Conservation (phyloP, 2,329 filamentous ascomycete genomes). For the Alternaria arbusti region DNA sequence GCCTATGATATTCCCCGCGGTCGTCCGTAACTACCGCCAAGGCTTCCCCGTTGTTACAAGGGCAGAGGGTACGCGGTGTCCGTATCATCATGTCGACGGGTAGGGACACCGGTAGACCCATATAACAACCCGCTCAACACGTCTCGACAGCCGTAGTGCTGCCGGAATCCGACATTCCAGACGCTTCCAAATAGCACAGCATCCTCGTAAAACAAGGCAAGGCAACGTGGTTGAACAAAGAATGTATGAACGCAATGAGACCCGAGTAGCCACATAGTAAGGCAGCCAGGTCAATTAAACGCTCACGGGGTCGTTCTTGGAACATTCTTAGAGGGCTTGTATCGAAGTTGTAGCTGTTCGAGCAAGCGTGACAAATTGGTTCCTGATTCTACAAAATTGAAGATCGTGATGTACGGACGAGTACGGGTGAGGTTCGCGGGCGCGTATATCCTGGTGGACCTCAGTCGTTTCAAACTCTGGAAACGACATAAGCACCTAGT, state of each 20-base stretch:
- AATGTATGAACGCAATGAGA: constrained; percentile 49
- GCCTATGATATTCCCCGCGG: neutral
- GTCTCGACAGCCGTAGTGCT: neutral
- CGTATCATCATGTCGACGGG: neutral
- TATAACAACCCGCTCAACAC: neutral
- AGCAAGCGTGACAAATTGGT: constrained; percentile 51
- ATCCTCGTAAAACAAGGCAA: neutral
- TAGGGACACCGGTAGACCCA: neutral
- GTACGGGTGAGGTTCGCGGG: neutral
- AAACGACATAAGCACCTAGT: neutral
- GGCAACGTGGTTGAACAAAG: neutral
- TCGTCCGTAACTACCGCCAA: neutral
- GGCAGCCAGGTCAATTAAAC: constrained; percentile 50
- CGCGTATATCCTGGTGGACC: neutral
- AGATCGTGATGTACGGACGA: neutral
- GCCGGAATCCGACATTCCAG: neutral
- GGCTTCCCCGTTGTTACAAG: neutral
- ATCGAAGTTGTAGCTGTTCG: constrained; percentile 45
- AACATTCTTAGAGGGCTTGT: constrained; percentile 51
- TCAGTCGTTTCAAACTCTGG: neutral
- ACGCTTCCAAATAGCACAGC: neutral
- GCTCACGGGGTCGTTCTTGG: constrained; percentile 41
- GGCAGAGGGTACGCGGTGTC: neutral
- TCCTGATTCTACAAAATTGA: constrained; percentile 25
- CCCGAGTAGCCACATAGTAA: constrained; percentile 40